Conservation (phyloP, 345 rosid species). For the Erucastrum elatum region DNA sequence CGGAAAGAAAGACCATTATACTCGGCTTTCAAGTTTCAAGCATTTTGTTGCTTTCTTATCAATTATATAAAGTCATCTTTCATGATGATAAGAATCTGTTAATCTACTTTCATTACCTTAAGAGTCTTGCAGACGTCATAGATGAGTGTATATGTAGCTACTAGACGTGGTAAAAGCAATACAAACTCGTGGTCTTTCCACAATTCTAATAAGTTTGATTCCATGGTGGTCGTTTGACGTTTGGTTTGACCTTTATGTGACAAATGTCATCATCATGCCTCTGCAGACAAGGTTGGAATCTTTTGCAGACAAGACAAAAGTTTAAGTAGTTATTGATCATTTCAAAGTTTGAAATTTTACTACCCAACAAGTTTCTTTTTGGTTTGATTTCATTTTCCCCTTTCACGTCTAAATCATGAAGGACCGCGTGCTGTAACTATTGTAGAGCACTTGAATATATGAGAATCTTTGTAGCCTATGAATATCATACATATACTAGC, state of each 20-base stretch:
- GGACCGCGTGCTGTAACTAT: conserved; percentile 30
- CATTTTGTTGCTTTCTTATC: too few species aligned
- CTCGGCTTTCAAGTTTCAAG: neutral
- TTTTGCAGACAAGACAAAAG: conserved; percentile 21
- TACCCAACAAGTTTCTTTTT: neutral
- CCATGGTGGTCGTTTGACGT: conserved; percentile 10
- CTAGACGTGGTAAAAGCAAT: neutral
- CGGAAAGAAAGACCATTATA: neutral
- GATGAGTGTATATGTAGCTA: neutral
- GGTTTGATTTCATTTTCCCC: neutral
- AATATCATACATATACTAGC: neutral
- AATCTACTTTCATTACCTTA: too few species aligned
- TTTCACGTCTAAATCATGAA: conserved; percentile 35
- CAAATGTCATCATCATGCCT: conserved; percentile 5
- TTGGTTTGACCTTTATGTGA: conserved; percentile 12
- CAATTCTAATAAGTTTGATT: neutral
- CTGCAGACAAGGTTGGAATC: conserved; percentile 8
- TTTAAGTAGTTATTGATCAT: conserved; percentile 30
- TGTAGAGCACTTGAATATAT: too few species aligned
- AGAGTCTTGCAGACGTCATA: neutral
- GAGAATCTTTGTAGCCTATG: neutral
- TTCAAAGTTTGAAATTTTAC: conserved; percentile 28
- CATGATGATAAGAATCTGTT: too few species aligned
- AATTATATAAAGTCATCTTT: too few species aligned
- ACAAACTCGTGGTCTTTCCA: neutral